phyloP scores from a whole-genome alignment of 768 basidiomycete species.

The Lyophyllum shimeji region DNA sequence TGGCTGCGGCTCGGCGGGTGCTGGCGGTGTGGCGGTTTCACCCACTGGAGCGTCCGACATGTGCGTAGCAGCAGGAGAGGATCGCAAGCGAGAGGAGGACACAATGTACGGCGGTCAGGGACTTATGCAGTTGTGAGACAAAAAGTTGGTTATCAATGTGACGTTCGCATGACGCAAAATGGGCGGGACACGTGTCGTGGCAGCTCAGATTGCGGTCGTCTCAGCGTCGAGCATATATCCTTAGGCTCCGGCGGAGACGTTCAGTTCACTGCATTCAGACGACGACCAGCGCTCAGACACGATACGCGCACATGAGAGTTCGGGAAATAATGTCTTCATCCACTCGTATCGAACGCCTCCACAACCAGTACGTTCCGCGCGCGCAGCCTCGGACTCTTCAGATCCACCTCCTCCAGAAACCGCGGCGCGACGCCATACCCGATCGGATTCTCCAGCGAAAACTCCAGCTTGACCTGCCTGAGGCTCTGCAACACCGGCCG shows the following conservation, averaged over 20 bases:
- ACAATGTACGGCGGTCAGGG: no score
- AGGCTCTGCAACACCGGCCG: constrained; percentile 21
- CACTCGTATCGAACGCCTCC: constrained; percentile 28
- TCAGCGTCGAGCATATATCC: no score
- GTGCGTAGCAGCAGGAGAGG: background rate
- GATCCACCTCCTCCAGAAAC: constrained; percentile 27
- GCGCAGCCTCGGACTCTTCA: constrained; percentile 25
- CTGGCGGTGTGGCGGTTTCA: background rate
- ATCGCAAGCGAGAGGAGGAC: background rate
- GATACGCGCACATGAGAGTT: background rate
- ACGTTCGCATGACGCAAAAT: no score
- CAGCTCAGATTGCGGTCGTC: no score
- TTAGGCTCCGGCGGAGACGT: no score
- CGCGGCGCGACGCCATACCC: constrained; percentile 28
- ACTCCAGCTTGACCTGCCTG: constrained; percentile 24
- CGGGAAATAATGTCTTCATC: no score
- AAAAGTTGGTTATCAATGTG: no score
- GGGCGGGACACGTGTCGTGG: no score
- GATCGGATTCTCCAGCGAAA: constrained; percentile 29
- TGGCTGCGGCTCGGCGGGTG: background rate
- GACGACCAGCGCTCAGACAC: background rate
- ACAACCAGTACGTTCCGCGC: constrained; percentile 19
- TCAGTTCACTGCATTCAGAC: no score
- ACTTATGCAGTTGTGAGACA: no score
- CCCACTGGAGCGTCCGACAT: constrained; percentile 1